Evolutionary conservation across 129 eudicot genomes (phyloP).

Genomic region (Daucus carota): DNA sequence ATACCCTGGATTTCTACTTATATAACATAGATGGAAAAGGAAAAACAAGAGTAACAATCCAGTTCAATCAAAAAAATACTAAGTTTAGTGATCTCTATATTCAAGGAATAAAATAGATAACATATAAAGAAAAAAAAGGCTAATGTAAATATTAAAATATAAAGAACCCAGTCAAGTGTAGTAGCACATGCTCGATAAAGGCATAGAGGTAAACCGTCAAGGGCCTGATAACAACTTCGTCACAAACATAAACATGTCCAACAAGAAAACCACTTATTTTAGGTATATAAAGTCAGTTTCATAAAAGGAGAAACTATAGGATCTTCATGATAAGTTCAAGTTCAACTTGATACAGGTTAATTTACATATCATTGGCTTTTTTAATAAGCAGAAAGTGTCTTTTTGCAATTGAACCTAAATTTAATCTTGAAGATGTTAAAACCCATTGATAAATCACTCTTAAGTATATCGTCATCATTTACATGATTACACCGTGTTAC

Average conservation of each 20-base stretch:
- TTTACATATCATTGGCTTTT: not conserved
- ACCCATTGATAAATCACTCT: not conserved
- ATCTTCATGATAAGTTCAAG: not conserved
- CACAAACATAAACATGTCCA: not conserved
- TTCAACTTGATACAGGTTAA: not conserved
- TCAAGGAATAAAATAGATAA: not conserved
- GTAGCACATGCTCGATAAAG: not conserved
- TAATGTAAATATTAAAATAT: not conserved
- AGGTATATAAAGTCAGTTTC: not conserved
- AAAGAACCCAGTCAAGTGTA: not conserved
- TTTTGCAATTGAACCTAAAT: not conserved
- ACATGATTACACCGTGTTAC: not conserved
- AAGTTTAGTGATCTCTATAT: not conserved
- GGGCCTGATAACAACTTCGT: not conserved
- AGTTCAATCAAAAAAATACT: not conserved
- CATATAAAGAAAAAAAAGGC: not conserved
- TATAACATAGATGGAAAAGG: not conserved
- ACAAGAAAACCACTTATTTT: not conserved
- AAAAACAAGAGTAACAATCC: not conserved
- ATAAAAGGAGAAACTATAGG: not conserved
- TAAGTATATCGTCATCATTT: not conserved
- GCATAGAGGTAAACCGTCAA: not conserved
- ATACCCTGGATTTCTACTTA: not conserved
- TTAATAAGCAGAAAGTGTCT: not conserved
- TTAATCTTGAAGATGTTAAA: not conserved